Base-by-base conservation (phyloP, 2,329 filamentous ascomycete species). In the Aspergillus floridensis region DNA sequence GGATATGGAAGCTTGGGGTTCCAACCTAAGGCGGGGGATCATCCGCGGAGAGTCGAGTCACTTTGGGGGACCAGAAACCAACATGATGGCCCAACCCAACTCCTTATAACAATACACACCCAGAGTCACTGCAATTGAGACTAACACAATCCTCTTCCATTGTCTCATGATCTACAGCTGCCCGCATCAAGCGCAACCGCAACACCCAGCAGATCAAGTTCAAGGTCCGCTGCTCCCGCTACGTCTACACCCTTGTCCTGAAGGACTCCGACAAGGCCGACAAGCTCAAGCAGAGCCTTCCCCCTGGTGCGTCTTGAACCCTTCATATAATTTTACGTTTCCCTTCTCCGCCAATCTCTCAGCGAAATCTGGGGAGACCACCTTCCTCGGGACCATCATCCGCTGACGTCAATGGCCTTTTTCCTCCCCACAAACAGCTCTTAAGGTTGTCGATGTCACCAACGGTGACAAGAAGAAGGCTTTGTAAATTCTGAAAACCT, bases 241-340 rank as follows among this genome's bases (percentile, higher is more conserved):
- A 95, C 86, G 86, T 99, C 73, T 99, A 99, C 90, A 97, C 95
- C 73, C 89, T 99, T 74, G 91, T 96, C 79, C 89, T 99, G 76
- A 97, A 96, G 88, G 95, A 99, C 84, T 87, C 88, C 77, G 95
- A 97, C 80, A 98, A 98, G 91, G 96, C 93, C 82, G 95, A 98
- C 86, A 99, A 99, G 91, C 89, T 99, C 73, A 98, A 97, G 92
- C 93, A 98, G 88, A 92, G 88, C 80, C 86, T 99, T 68, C 96
- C 95, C 76, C 96, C 95, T 74, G 91, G 95, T 99, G 93, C 76
- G 92, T 83, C 64, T 48, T 44, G 16, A 44, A 2, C 12, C 11
- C 32, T 16, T 35, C 12, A 12, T 5, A 12, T 12, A 12, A 16
- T 16, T 6, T 16, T 5, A 11, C 12, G 11, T 12, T 12, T 4